Percentiles rank a stretch among this genome's conserved stretches.
Evolutionary conservation across 768 basidiomycete species (phyloP).

Genomic region (Atractiella rhizophila): DNA sequence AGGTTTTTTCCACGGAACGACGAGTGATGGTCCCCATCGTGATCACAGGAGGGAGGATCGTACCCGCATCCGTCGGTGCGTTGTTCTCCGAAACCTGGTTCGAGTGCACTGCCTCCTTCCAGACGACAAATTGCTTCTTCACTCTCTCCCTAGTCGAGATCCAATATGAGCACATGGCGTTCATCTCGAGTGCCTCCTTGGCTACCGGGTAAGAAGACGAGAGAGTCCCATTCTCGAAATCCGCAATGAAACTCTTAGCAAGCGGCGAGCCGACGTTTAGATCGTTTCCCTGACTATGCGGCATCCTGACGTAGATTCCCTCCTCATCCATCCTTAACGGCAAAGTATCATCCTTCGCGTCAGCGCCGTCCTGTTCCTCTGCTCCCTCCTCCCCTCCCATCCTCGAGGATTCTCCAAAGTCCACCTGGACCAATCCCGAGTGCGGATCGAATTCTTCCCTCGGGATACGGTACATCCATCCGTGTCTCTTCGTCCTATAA

Average conservation of each 20-base stretch:
- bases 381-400: slow-evolving; percentile 10
- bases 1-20: slow-evolving; percentile 87
- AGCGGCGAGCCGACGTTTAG: slow-evolving; percentile 90
- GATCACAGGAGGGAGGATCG: slow-evolving; percentile 85
- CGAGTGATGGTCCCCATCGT: slow-evolving; percentile 98
- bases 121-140: slow-evolving; percentile 73
- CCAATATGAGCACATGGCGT: slow-evolving; percentile 91
- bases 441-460: slow-evolving; percentile 4
- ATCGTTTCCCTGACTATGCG: slow-evolving; percentile 81
- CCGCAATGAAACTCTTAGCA: slow-evolving; percentile 66
- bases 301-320: slow-evolving; percentile 61
- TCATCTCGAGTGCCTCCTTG: slow-evolving; percentile 63
- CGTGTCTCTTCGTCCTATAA: slow-evolving; percentile 58
- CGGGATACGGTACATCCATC: slow-evolving; percentile 71
- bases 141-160: slow-evolving; percentile 80
- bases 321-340: slow-evolving; percentile 28
- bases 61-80: slow-evolving; percentile 27
- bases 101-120: slow-evolving; percentile 29
- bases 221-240: slow-evolving; percentile 61
- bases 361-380: background rate
- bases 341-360: slow-evolving; percentile 29
- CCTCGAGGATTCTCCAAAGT: background rate
- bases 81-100: slow-evolving; percentile 11
- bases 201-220: slow-evolving; percentile 55
- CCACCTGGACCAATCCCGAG: slow-evolving; percentile 2